phyloP scores from a whole-genome alignment of 306 rosid species.

The Acacia crassicarpa region DNA sequence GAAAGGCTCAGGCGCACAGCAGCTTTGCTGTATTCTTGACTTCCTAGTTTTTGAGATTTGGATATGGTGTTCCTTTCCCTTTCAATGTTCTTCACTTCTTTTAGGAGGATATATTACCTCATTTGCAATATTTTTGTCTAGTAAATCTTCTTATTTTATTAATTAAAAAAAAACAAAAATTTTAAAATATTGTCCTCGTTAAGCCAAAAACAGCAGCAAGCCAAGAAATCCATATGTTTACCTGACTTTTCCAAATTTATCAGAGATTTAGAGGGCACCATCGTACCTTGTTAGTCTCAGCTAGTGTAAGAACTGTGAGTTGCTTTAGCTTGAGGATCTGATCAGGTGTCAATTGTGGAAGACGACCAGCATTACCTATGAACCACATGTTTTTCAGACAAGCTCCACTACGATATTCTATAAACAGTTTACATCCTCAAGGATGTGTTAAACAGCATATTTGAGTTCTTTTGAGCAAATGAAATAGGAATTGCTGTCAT shows the following conservation, averaged over 20 bases:
- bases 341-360: constrained; percentile 69
- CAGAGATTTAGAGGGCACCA: constrained; percentile 3
- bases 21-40: not conserved
- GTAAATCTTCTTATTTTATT: not conserved
- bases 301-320: constrained; percentile 95
- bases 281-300: constrained; percentile 83
- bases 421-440: not conserved
- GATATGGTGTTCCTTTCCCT: not conserved
- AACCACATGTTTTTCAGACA: constrained; percentile 12
- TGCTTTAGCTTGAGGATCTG: constrained; percentile 90
- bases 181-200: not conserved
- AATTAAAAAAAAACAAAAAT: not conserved
- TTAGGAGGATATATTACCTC: not conserved
- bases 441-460: too few relatives aligned
- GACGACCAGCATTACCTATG: constrained; percentile 62
- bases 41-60: not conserved
- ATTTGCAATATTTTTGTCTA: not conserved
- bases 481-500: too few relatives aligned
- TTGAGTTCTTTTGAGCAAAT: too few relatives aligned
- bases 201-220: constrained; percentile 9
- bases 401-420: constrained; percentile 1
- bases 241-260: not conserved
- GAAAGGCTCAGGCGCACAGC: not conserved
- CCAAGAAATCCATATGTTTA: not conserved
- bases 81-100: not conserved